Percentiles rank a stretch among this genome's conserved stretches.
Conservation (phyloP, 1,284 basidiomycete genomes). For the Ceratobasidium sp. region DNA sequence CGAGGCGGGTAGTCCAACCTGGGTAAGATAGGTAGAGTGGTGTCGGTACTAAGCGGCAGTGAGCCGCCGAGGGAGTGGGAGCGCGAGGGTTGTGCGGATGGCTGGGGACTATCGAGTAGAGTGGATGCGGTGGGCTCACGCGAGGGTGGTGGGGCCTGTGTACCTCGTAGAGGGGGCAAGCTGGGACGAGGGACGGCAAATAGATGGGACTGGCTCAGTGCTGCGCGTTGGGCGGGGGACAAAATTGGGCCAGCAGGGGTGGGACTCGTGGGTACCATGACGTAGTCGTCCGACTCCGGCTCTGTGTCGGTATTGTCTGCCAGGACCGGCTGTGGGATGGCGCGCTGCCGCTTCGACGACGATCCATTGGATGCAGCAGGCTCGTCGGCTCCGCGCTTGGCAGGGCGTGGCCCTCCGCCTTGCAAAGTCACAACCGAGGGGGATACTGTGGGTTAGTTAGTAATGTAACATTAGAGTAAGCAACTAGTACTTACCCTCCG, state of each 20-base stretch:
- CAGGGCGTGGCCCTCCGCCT: neutral
- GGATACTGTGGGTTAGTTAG: neutral
- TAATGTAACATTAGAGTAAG: neutral
- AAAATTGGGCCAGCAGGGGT: neutral
- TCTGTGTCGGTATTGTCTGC: neutral
- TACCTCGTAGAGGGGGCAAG: neutral
- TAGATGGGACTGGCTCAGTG: neutral
- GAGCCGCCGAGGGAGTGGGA: neutral
- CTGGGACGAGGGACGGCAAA: neutral
- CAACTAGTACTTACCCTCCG: neutral
- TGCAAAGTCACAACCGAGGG: neutral
- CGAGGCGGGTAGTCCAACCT: neutral
- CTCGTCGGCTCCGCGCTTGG: neutral
- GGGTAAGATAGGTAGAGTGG: neutral
- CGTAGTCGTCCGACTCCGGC: neutral
- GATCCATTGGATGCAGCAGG: neutral
- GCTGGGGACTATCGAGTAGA: neutral
- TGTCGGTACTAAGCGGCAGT: neutral
- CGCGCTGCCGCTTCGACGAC: neutral
- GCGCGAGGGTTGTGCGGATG: neutral
- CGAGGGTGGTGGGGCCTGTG: neutral
- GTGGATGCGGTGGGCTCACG: neutral
- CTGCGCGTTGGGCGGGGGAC: neutral
- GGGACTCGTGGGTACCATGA: neutral
- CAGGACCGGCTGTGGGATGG: neutral